Conservation (phyloP, 371 early-diverging fungal species). For the Smittium mucronatum region DNA sequence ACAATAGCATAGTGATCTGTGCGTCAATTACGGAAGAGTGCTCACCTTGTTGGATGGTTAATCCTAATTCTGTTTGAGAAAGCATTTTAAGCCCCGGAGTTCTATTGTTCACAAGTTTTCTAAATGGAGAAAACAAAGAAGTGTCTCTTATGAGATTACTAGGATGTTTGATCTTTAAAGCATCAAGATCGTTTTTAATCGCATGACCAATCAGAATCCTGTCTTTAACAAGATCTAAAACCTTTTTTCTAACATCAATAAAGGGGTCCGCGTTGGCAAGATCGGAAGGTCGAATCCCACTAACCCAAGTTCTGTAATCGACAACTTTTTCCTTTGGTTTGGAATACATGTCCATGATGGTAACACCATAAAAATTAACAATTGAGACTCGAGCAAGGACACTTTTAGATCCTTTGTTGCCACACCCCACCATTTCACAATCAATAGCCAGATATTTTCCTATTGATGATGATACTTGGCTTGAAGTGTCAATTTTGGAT, state of each 20-base stretch:
- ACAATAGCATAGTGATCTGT: constrained; percentile 74
- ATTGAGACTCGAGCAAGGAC: constrained; percentile 81
- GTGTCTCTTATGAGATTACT: constrained; percentile 69
- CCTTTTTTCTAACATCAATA: constrained; percentile 56
- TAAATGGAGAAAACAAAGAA: constrained; percentile 57
- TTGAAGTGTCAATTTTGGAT: constrained; percentile 10
- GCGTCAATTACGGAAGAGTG: constrained; percentile 92
- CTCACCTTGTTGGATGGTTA: constrained; percentile 71
- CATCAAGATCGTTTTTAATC: constrained; percentile 68
- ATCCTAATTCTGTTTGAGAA: constrained; percentile 54
- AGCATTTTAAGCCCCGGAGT: constrained; percentile 62
- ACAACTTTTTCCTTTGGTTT: constrained; percentile 67
- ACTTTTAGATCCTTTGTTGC: constrained; percentile 60
- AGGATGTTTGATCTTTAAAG: constrained; percentile 70
- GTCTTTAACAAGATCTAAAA: constrained; percentile 64
- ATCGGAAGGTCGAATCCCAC: constrained; percentile 79
- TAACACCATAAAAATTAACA: constrained; percentile 85
- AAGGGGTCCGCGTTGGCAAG: constrained; percentile 53
- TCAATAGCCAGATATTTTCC: constrained; percentile 87
- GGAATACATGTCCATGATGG: constrained; percentile 74
- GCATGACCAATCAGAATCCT: constrained; percentile 85
- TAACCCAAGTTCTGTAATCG: constrained; percentile 83
- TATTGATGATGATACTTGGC: constrained; percentile 25
- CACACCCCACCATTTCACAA: constrained; percentile 98
- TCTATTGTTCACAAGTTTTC: constrained; percentile 45